Evolutionary conservation across 2,329 filamentous ascomycete species (phyloP).

Genomic region (Arthrocladium fulminans): DNA sequence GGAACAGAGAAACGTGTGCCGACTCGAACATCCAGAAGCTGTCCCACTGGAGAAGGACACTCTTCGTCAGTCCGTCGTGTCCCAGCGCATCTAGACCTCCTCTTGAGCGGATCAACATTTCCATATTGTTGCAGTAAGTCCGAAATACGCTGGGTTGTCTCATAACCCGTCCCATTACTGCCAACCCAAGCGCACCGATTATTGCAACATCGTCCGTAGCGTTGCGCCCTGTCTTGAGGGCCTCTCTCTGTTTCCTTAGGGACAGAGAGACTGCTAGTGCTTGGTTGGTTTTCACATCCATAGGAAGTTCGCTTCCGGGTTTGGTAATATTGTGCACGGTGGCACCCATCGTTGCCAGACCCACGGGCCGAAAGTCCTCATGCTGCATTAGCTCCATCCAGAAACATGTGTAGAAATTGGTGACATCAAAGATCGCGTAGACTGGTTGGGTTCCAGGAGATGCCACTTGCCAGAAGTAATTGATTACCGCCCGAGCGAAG

Average conservation of each 20-base stretch:
- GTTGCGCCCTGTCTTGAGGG: neutral
- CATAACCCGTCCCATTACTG: constrained; percentile 2
- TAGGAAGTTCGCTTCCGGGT: neutral
- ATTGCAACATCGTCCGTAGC: constrained; percentile 3
- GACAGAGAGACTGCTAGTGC: neutral
- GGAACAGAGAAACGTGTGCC: constrained; percentile 1
- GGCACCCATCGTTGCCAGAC: constrained; percentile 7
- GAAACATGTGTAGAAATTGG: constrained; percentile 7
- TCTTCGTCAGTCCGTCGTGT: neutral
- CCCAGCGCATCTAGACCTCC: constrained; percentile 2
- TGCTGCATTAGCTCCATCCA: constrained; percentile 7
- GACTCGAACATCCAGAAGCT: constrained; percentile 6
- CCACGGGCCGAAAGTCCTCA: constrained; percentile 1
- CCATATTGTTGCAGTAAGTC: neutral
- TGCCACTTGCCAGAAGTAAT: constrained; percentile 6
- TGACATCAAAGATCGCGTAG: constrained; percentile 10
- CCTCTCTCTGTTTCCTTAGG: neutral
- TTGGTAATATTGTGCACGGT: constrained; percentile 1
- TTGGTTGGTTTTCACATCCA: neutral
- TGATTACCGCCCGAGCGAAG: neutral
- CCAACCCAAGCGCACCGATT: constrained; percentile 2
- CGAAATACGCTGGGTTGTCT: neutral
- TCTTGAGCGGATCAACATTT: neutral
- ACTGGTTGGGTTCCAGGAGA: constrained; percentile 5
- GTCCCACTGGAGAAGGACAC: constrained; percentile 1